Percentiles rank a stretch among this genome's conserved stretches.
These are phyloP conservation scores for Serendipita indica DNA, from an alignment of 768 basidiomycete genomes.

Conservation along the genomic window DNA sequence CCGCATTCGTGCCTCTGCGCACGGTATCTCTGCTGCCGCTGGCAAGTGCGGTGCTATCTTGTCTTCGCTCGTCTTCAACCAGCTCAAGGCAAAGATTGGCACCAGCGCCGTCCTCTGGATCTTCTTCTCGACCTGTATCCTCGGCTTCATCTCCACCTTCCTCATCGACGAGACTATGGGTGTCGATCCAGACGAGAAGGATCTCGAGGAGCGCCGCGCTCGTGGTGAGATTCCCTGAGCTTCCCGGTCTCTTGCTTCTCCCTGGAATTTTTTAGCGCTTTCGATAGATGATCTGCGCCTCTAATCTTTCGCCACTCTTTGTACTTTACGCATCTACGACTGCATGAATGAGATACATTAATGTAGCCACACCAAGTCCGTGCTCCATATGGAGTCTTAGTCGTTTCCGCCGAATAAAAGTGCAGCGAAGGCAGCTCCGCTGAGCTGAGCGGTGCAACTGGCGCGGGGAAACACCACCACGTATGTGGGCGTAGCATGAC, in stretches of 20 bases:
- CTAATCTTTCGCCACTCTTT: background rate
- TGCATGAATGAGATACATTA: no score
- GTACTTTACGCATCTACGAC: no score
- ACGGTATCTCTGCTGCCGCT: conserved; percentile 57
- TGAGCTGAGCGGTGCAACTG: no score
- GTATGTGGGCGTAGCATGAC: no score
- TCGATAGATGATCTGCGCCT: no score
- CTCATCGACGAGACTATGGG: conserved; percentile 8
- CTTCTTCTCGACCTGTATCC: background rate
- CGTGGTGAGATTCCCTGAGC: background rate
- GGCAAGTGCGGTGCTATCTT: conserved; percentile 71
- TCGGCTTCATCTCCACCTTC: background rate
- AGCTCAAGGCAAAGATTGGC: conserved; percentile 43
- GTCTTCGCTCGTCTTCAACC: conserved; percentile 58
- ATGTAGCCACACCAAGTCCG: no score
- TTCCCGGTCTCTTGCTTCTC: background rate
- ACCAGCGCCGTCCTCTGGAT: conserved; percentile 54
- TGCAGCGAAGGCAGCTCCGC: no score
- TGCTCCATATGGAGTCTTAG: no score
- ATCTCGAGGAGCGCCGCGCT: background rate
- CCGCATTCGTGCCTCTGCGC: conserved; percentile 53
- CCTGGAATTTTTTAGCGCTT: background rate
- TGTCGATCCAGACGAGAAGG: conserved; percentile 6
- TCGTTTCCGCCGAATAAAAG: no score
- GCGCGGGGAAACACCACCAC: no score